Evolutionary conservation across 2,329 filamentous ascomycete genomes (phyloP).

Genomic region (Fusarium abutilonis): DNA sequence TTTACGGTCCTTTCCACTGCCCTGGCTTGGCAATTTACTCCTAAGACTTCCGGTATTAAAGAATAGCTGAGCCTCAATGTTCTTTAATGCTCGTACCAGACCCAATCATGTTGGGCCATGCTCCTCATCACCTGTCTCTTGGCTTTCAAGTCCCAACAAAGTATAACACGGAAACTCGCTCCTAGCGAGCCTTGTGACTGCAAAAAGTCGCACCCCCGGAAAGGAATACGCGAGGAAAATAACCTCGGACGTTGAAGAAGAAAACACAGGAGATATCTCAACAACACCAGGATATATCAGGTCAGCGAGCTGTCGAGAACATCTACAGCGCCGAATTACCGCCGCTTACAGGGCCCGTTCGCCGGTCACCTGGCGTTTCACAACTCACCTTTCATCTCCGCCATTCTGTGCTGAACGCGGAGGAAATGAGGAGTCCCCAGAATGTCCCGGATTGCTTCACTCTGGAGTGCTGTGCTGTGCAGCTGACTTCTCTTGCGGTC

Average conservation of each 20-base stretch:
- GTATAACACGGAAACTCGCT: slow-evolving; percentile 1
- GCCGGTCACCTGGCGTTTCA: slow-evolving; percentile 31
- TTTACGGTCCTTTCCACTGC: slow-evolving; percentile 16
- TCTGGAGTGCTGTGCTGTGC: slow-evolving; percentile 13
- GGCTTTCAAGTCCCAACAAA: not conserved
- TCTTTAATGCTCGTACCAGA: slow-evolving; percentile 2
- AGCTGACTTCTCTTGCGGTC: slow-evolving; percentile 3
- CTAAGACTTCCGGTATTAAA: slow-evolving; percentile 2
- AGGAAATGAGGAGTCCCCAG: slow-evolving; percentile 35
- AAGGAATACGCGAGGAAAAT: slow-evolving; percentile 8
- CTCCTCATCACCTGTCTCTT: slow-evolving; percentile 19
- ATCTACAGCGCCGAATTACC: slow-evolving; percentile 32
- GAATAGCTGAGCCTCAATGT: slow-evolving; percentile 2
- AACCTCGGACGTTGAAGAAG: slow-evolving; percentile 26
- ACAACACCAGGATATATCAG: slow-evolving; percentile 10
- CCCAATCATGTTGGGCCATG: slow-evolving; percentile 9
- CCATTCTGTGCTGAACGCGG: slow-evolving; percentile 17
- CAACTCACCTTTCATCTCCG: slow-evolving; percentile 20
- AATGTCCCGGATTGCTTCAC: slow-evolving; percentile 22
- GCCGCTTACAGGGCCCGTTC: slow-evolving; percentile 31
- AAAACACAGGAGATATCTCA: slow-evolving; percentile 25
- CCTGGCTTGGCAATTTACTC: slow-evolving; percentile 15
- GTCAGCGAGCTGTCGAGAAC: slow-evolving; percentile 4
- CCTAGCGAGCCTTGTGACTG: not conserved
- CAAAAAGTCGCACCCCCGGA: not conserved